phyloP scores from a whole-genome alignment of 192 early-diverging fungal genomes.

The Phycomyces nitens region DNA sequence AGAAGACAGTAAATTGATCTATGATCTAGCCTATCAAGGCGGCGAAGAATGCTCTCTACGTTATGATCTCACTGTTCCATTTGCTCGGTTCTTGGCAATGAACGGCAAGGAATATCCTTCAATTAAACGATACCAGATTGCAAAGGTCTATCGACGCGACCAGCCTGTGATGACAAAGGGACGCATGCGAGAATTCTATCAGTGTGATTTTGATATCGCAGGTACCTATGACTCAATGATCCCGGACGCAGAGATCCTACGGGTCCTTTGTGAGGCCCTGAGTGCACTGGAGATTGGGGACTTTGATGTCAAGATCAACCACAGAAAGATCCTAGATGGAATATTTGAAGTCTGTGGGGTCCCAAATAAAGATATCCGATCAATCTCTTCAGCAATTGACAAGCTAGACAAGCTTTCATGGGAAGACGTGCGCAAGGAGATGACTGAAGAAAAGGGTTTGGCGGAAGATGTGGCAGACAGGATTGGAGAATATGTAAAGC shows the following conservation, averaged over 20 bases:
- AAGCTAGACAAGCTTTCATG: slow-evolving; percentile 93
- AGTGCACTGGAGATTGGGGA: slow-evolving; percentile 74
- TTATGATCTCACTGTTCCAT: slow-evolving; percentile 98
- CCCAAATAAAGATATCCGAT: slow-evolving; percentile 77
- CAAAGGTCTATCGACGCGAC: slow-evolving; percentile 97
- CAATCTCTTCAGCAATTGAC: slow-evolving; percentile 96
- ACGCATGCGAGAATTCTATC: slow-evolving; percentile 98
- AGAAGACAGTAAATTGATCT: slow-evolving; percentile 98
- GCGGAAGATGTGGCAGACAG: slow-evolving; percentile 73
- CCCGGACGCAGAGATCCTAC: slow-evolving; percentile 90
- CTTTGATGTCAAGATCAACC: slow-evolving; percentile 95
- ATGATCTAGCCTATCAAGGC: slow-evolving; percentile 95
- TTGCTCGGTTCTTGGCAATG: slow-evolving; percentile 94
- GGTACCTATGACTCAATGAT: slow-evolving; percentile 94
- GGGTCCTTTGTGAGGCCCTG: slow-evolving; percentile 81
- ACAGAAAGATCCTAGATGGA: slow-evolving; percentile 95
- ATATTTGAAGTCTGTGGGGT: slow-evolving; percentile 97
- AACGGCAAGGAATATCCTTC: slow-evolving; percentile 77
- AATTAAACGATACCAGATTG: slow-evolving; percentile 97
- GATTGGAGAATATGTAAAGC: slow-evolving; percentile 90
- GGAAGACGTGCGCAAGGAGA: slow-evolving; percentile 91
- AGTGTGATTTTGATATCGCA: slow-evolving; percentile 98
- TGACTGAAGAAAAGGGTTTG: slow-evolving; percentile 91
- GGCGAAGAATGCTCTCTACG: slow-evolving; percentile 93
- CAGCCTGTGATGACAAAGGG: slow-evolving; percentile 98